A percentile compares a stretch with the other conserved stretches of the same genome.
Conservation (phyloP, 768 basidiomycete genomes). For the Auriscalpium vulgare region DNA sequence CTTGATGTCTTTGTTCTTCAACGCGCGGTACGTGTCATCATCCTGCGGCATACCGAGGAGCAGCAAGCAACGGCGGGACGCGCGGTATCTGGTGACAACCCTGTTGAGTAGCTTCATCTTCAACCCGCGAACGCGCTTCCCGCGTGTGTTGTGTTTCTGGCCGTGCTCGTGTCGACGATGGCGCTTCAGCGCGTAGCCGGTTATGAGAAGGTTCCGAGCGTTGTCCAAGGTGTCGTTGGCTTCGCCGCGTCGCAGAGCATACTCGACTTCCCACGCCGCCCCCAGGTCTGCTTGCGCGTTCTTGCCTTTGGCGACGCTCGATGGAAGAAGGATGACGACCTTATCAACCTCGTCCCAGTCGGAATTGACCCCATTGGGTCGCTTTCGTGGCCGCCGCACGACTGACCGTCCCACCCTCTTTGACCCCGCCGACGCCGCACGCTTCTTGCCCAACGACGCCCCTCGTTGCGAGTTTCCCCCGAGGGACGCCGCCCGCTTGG, state of each 20-base stretch:
- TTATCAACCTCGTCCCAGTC: neutral
- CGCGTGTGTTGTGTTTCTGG: neutral
- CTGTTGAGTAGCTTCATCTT: neutral
- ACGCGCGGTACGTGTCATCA: neutral
- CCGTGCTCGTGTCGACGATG: no score
- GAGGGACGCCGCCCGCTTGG: no score
- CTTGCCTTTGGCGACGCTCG: neutral
- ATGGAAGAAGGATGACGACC: neutral
- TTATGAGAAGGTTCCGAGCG: neutral
- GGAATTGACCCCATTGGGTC: neutral
- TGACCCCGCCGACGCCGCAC: neutral
- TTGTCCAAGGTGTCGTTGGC: neutral
- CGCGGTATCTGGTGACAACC: neutral
- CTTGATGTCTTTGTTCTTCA: neutral
- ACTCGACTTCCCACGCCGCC: neutral
- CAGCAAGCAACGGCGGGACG: neutral
- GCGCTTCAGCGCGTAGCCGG: neutral
- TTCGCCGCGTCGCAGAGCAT: neutral
- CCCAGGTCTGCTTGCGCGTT: neutral
- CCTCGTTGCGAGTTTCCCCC: no score
- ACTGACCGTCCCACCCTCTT: neutral
- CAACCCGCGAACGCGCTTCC: neutral
- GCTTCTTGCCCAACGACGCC: neutral
- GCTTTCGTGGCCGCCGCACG: neutral
- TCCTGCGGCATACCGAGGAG: neutral